These are phyloP conservation scores for Plectosphaerella cucumerina DNA, from an alignment of 2,329 filamentous ascomycete species.

Conservation along the genomic window DNA sequence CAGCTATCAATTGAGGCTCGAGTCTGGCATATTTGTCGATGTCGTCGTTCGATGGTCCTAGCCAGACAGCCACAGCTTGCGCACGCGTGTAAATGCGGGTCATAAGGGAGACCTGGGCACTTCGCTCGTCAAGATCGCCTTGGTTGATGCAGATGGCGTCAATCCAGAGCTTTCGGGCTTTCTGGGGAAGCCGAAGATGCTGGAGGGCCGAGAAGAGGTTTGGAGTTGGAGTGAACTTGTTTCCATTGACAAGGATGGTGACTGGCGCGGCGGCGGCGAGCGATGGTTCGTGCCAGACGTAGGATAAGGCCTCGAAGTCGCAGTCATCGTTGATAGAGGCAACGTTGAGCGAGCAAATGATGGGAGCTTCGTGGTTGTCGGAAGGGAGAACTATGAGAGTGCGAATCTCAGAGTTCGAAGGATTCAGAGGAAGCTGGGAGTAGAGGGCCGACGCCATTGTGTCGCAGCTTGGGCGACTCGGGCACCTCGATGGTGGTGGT, in stretches of 20 bases:
- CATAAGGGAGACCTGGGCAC: background rate
- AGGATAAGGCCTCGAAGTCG: constrained; percentile 2
- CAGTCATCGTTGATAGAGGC: no score
- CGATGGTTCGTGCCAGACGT: constrained; percentile 4
- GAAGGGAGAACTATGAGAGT: no score
- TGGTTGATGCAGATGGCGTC: constrained; percentile 1
- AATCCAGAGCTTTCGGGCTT: background rate
- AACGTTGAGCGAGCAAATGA: no score
- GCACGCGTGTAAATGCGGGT: background rate
- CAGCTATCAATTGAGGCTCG: background rate
- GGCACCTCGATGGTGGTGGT: no score
- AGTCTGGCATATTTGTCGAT: background rate
- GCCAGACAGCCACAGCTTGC: background rate
- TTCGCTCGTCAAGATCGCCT: background rate
- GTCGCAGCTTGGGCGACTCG: no score
- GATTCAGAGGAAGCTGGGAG: no score
- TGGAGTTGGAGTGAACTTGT: constrained; percentile 1
- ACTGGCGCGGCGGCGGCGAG: background rate
- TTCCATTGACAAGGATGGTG: background rate
- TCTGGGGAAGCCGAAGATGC: background rate
- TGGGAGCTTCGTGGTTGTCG: no score
- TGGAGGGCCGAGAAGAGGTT: constrained; percentile 5
- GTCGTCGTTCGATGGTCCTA: background rate
- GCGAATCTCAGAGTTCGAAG: no score
- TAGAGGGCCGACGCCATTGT: no score